Evolutionary conservation across 257 asterid species (phyloP), one percentile per base, ranked within the genome.

Genomic region (Lycium ferocissimum): DNA sequence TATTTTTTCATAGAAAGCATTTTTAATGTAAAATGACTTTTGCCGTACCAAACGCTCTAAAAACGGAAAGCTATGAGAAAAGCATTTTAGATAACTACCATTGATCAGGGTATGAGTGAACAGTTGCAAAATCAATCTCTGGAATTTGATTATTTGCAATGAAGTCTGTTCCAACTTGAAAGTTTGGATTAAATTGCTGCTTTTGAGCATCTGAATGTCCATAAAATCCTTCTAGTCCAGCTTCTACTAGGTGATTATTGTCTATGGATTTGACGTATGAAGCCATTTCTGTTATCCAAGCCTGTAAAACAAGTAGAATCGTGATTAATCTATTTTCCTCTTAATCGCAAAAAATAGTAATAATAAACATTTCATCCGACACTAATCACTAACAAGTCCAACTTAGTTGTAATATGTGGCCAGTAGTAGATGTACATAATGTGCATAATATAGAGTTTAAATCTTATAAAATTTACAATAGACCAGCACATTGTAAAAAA

Each of bases 211-310:
- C 82, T 6, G 94, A 82, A 81, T 53, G 67, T 7, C 95, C 96
- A 59, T 93, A 92, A 66, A 94, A 92, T 9, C 97, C 98, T 81
- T 94, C 98, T 1, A 93, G 87, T 40, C 97, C 97, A 7, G 85
- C 92, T 88, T 92, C 96, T 33, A 93, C 65, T 45, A 93, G 85
- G 87, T 94, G 97, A 58, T 91, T 89, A 8, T 33, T 81, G 83
- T 94, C 97, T 70, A 93, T 86, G 13, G 96, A 92, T 86, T 94
- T 94, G 87, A 91, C 80, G 82, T 88, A 92, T 14, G 93, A 79
- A 78, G 93, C 96, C 96, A 92, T 93, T 85, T 94, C 98, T 82
- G 84, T 20, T 47, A 94, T 90, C 98, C 97, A 94, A 15, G 85
- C 89, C 96, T 93, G 90, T 35, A 84, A 59, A 53, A 69, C 43